These are phyloP conservation scores for Vitis cinerea DNA, from an alignment of 164 flowering plant genomes.

Conservation along the genomic window DNA sequence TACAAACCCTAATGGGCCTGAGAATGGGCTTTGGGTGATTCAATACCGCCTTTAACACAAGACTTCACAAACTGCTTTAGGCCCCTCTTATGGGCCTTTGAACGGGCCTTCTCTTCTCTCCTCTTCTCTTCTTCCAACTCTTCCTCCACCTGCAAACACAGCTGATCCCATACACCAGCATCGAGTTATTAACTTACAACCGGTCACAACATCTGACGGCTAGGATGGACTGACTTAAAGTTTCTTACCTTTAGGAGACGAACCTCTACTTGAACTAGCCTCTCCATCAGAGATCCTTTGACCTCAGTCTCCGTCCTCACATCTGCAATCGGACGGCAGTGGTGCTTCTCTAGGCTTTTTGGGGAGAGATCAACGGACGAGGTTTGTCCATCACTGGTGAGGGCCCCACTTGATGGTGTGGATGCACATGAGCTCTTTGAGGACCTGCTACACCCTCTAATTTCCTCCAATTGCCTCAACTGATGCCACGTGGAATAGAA, in stretches of 20 bases:
- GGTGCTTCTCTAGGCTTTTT: conserved; percentile 49
- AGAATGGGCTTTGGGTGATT: no score
- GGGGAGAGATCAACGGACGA: conserved; percentile 45
- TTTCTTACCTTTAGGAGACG: conserved; percentile 55
- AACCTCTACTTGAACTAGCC: conserved; percentile 52
- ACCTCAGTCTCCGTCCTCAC: conserved; percentile 53
- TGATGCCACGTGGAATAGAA: conserved; percentile 10
- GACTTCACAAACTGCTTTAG: conserved; percentile 46
- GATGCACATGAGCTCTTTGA: conserved; percentile 56
- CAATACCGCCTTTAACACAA: conserved; percentile 24
- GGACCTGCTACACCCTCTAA: conserved; percentile 33
- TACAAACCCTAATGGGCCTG: no score
- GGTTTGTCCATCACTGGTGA: conserved; percentile 34
- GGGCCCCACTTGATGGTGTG: conserved; percentile 46
- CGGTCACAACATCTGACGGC: neutral
- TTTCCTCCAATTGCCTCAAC: conserved; percentile 75
- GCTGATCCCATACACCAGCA: conserved; percentile 20
- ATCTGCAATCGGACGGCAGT: conserved; percentile 63
- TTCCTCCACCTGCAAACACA: conserved; percentile 51
- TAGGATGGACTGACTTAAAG: no score
- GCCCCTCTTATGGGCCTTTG: conserved; percentile 28
- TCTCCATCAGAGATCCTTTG: conserved; percentile 68
- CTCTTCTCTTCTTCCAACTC: conserved; percentile 32
- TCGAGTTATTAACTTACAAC: neutral
- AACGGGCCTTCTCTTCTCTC: conserved; percentile 5